These are phyloP conservation scores for Nectriaceae sp. DNA, from an alignment of 2,329 filamentous ascomycete species.

Conservation along the genomic window DNA sequence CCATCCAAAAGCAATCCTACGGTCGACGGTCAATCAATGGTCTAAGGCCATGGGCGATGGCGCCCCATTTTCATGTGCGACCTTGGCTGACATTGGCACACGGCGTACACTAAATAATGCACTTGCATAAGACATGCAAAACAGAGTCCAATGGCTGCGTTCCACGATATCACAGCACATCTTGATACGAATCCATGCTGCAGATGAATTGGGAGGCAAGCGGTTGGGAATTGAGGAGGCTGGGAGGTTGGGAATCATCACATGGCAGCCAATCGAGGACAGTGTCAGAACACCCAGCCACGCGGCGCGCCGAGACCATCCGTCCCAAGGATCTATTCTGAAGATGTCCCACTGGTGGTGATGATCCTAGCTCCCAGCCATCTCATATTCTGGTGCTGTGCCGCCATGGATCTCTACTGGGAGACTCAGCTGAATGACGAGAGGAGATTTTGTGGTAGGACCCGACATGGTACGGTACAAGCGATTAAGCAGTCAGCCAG, in stretches of 20 bases:
- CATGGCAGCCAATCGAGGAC: not conserved
- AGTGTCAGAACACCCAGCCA: not conserved
- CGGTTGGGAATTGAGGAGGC: not conserved
- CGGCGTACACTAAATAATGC: conserved; percentile 27
- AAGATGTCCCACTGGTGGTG: not conserved
- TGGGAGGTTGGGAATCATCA: not conserved
- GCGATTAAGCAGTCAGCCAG: too few species aligned
- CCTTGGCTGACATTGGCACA: conserved; percentile 14
- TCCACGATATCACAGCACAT: conserved; percentile 33
- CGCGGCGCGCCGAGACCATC: not conserved
- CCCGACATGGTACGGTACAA: not conserved
- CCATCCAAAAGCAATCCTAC: conserved; percentile 1
- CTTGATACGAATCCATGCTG: conserved; percentile 20
- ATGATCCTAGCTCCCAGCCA: not conserved
- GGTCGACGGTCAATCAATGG: not conserved
- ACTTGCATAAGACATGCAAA: conserved; percentile 23
- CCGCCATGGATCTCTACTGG: not conserved
- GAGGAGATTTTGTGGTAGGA: not conserved
- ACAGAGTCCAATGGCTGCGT: conserved; percentile 29
- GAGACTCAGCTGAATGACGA: not conserved
- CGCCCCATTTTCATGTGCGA: conserved; percentile 17
- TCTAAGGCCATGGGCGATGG: conserved; percentile 5
- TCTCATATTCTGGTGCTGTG: not conserved
- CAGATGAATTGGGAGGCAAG: not conserved
- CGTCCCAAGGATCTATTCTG: not conserved